Percentiles rank a stretch among this genome's conserved stretches.
Conservation (phyloP, 352 stramenopile genomes). For the Aphanomyces cochlioides region DNA sequence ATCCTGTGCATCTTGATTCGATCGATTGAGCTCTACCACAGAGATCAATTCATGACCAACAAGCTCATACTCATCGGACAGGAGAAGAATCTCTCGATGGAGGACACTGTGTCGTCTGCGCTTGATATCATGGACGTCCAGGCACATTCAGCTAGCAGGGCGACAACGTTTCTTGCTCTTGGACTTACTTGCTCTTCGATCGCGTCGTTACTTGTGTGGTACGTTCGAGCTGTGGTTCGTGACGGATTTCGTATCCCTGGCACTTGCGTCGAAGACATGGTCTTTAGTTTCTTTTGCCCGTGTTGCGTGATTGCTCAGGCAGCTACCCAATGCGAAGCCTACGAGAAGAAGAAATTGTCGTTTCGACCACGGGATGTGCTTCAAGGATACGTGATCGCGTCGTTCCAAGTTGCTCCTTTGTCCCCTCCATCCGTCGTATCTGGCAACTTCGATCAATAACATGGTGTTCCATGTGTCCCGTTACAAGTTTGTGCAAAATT, state of each 20-base stretch:
- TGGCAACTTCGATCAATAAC: no score
- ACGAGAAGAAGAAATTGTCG: not conserved
- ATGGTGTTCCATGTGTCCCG: not conserved
- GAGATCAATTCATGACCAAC: not conserved
- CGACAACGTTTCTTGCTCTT: not conserved
- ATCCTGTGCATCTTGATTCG: not conserved
- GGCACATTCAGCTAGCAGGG: not conserved
- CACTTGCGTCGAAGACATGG: slow-evolving; percentile 1
- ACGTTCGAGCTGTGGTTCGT: slow-evolving; percentile 1
- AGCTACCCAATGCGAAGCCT: not conserved
- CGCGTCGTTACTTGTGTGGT: not conserved
- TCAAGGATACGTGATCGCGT: not conserved
- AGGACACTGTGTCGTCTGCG: not conserved
- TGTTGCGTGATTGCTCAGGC: slow-evolving; percentile 20
- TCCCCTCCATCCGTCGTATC: not conserved
- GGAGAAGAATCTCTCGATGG: not conserved
- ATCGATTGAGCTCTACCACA: not conserved
- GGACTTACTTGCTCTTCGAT: not conserved
- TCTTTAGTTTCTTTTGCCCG: slow-evolving; percentile 9
- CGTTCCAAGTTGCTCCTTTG: not conserved
- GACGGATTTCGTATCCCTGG: slow-evolving; percentile 18
- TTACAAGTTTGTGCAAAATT: no score
- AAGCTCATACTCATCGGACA: not conserved
- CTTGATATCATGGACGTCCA: not conserved
- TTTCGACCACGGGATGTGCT: slow-evolving; percentile 10